A percentile compares a stretch with the other conserved stretches of the same genome.
Conservation (phyloP, 106 monocot genomes). For the Dendrobium catenatum region DNA sequence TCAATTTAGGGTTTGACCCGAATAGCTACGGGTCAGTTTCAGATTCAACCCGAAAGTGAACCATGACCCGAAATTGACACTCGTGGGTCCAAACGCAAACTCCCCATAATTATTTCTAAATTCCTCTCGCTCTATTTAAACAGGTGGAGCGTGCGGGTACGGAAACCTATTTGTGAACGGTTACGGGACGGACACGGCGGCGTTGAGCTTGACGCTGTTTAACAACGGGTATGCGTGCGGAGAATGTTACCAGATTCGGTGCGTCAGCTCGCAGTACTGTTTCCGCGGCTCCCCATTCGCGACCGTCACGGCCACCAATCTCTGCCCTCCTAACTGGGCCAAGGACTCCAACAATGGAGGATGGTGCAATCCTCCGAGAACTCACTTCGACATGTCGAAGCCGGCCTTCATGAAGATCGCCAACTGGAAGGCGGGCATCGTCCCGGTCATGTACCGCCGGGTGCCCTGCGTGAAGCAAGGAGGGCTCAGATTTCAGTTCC, state of each 20-base stretch:
- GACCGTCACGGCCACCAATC: constrained; percentile 73
- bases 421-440: constrained; percentile 63
- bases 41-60: no score
- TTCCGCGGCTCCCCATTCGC: constrained; percentile 36
- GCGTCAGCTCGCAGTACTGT: constrained; percentile 33
- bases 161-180: constrained; percentile 46
- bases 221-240: constrained; percentile 58
- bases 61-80: no score
- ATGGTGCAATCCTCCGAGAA: constrained; percentile 86
- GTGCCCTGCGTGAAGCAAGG: constrained; percentile 65
- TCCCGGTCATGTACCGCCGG: constrained; percentile 67
- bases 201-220: constrained; percentile 69
- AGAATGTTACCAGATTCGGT: constrained; percentile 59
- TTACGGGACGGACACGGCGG: constrained; percentile 54
- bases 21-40: no score
- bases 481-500: constrained; percentile 59
- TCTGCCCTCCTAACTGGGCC: constrained; percentile 82
- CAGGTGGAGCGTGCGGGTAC: constrained; percentile 86
- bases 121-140: neutral
- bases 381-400: constrained; percentile 88
- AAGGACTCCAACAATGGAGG: constrained; percentile 62
- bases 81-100: no score
- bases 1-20: no score
- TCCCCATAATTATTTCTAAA: no score
- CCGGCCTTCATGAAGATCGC: constrained; percentile 73